Evolutionary conservation across 2,329 filamentous ascomycete genomes (phyloP).

Genomic region (Cladosporium sp.): DNA sequence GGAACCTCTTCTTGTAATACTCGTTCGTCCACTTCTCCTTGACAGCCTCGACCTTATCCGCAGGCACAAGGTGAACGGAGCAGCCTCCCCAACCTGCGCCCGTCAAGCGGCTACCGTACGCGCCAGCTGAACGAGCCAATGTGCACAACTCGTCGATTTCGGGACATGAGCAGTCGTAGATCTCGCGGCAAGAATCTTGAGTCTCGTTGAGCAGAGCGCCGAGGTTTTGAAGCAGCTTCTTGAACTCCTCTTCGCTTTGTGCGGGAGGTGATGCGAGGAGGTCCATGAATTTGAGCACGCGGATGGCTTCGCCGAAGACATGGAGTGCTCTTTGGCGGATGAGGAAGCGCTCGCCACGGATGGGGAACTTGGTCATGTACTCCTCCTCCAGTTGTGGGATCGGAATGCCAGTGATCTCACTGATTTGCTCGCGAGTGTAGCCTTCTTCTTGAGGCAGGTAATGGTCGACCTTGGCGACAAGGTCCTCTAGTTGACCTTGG

Average conservation of each 20-base stretch:
- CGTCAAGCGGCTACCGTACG: constrained; percentile 80
- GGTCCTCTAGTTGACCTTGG: constrained; percentile 63
- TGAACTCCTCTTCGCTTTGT: constrained; percentile 48
- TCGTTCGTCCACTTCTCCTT: constrained; percentile 71
- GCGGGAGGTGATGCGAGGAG: constrained; percentile 55
- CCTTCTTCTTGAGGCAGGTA: constrained; percentile 75
- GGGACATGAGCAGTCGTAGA: constrained; percentile 87
- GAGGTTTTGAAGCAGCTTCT: constrained; percentile 67
- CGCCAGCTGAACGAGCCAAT: constrained; percentile 72
- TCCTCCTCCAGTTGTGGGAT: constrained; percentile 68
- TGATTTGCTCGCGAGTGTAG: constrained; percentile 84
- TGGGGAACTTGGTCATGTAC: constrained; percentile 84
- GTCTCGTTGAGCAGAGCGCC: constrained; percentile 85
- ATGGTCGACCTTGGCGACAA: constrained; percentile 65
- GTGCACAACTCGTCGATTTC: constrained; percentile 87
- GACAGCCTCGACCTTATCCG: constrained; percentile 73
- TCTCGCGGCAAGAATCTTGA: constrained; percentile 77
- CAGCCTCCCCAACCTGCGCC: constrained; percentile 97
- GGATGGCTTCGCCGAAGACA: constrained; percentile 83
- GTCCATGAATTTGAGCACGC: constrained; percentile 77
- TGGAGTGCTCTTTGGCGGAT: constrained; percentile 84
- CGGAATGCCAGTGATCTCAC: constrained; percentile 63
- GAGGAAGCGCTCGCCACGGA: constrained; percentile 82
- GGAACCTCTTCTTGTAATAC: constrained; percentile 74
- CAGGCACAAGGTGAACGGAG: constrained; percentile 86